phyloP scores from a whole-genome alignment of 352 stramenopile species.

The Globisporangium yorkense region DNA sequence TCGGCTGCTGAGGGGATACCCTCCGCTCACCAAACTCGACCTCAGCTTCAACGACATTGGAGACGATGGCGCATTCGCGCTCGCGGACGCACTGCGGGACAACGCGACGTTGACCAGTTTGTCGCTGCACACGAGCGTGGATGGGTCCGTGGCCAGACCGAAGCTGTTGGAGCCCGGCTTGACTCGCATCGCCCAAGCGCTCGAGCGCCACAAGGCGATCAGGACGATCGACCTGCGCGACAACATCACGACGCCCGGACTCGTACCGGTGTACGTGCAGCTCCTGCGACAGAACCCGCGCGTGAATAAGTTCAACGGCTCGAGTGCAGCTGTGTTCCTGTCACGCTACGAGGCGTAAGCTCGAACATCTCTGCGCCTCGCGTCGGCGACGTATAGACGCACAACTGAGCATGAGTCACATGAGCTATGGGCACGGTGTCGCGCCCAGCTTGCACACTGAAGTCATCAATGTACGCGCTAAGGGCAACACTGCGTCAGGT shows the following conservation, averaged over 20 bases:
- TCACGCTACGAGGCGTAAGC: constrained; percentile 26
- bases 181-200: constrained; percentile 21
- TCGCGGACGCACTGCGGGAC: constrained; percentile 33
- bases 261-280: constrained; percentile 32
- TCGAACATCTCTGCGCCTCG: too few relatives aligned
- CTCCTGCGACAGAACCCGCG: constrained; percentile 31
- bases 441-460: too few relatives aligned
- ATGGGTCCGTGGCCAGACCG: constrained; percentile 23
- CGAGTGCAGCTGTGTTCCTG: constrained; percentile 40
- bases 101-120: constrained; percentile 47
- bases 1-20: constrained; percentile 26
- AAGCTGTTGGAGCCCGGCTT: constrained; percentile 42
- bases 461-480: too few relatives aligned
- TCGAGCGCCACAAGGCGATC: constrained; percentile 32
- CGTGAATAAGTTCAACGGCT: constrained; percentile 59
- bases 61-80: constrained; percentile 29
- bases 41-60: constrained; percentile 77
- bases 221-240: constrained; percentile 45
- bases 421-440: too few relatives aligned
- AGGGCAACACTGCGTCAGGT: too few relatives aligned
- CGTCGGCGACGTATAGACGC: too few relatives aligned
- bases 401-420: too few relatives aligned
- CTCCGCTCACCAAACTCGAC: constrained; percentile 36
- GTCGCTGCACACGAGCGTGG: constrained; percentile 37
- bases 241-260: constrained; percentile 25